Base-by-base conservation (phyloP, 2,329 filamentous ascomycete species). In the Drechslerella stenobrocha region DNA sequence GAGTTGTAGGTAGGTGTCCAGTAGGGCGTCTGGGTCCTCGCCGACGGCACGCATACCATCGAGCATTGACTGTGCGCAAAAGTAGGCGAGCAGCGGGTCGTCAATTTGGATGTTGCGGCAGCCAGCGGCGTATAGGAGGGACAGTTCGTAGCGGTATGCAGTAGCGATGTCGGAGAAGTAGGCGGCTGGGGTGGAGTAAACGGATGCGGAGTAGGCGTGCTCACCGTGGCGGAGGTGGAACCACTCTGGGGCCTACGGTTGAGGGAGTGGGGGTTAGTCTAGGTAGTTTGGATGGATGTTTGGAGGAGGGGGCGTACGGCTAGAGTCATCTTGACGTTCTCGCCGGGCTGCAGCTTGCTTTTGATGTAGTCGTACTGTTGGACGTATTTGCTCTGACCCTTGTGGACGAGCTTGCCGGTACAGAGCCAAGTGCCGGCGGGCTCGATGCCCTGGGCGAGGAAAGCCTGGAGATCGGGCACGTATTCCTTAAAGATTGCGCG, bases 1-100 rank as follows among this genome's bases (percentile, higher is more conserved):
- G 71, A 89, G 83, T 69, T 81, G 80, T 75, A 91, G 87, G 77
- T 91, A 91, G 24, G 85, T 83, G 45, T 89, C 85, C 20, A 91
- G 82, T 44, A 89, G 83, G 71, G 86, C 84, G 47, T 88, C 86
- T 4, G 87, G 82, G 74, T 90, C 89, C 72, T 84, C 81, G 47
- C 81, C 77, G 74, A 90, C 87, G 11, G 81, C 81, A 55, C 82
- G 82, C 83, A 86, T 89, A 13, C 86, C 87, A 47, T 82, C 77
- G 32, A 87, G 81, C 82, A 89, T 89, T 74, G 85, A 83, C 60
- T 87, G 79, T 18, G 84, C 87, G 77, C 87, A 89, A 76, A 89
- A 89, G 75, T 89, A 84, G 87, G 56, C n/a, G 75, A 87, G 80
- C 59, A 84, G 83, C 0, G 84, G 84, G 73, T 87, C 84, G 70